Evolutionary conservation across 192 early-diverging fungal species (phyloP), one percentile per base, ranked within the genome.

Genomic region (Backusella tuberculispora): DNA sequence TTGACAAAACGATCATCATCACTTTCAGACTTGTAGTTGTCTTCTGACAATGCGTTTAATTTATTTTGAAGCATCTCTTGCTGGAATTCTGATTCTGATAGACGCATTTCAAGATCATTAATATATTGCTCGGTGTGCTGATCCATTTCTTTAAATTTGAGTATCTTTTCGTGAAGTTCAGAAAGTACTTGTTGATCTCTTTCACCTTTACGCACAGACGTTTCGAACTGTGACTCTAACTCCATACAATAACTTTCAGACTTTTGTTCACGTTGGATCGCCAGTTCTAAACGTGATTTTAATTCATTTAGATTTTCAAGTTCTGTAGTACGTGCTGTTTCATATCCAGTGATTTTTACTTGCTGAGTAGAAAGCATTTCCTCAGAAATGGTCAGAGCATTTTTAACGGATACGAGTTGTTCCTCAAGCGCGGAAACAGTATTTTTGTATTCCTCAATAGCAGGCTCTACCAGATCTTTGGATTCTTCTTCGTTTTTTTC

Each of bases 381-480:
- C 26, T 86, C 84, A 29, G 88, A 85, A 13, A 83, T 81, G 19
- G 81, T 82, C 68, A 93, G 43, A 7, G 85, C 80, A 21, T 87
- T 86, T 40, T 84, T 86, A 2, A 88, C 80, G 41, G 84, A 63
- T 34, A 78, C 75, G 53, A 93, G 73, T 73, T 93, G 84, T 29
- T 69, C 78, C 63, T 93, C 91, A 13, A 93, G 83, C 10, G 73
- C 79, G 6, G 86, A 85, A 38, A 92, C 83, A 60, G 86, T 86
- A 41, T 84, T 85, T 78, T 91, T 87, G 74, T 92, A 91, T 71
- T 91, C 92, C 63, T 90, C 87, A 78, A 92, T 85, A 4, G 91
- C 85, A n/a, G 89, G 84, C 78, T 87, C 80, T 74, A 92, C 86
- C 78, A 89, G 72, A 71, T 89, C 26, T 72, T 88, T 69, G 56